phyloP scores from a whole-genome alignment of 345 rosid species.

The Brassica nigra region DNA sequence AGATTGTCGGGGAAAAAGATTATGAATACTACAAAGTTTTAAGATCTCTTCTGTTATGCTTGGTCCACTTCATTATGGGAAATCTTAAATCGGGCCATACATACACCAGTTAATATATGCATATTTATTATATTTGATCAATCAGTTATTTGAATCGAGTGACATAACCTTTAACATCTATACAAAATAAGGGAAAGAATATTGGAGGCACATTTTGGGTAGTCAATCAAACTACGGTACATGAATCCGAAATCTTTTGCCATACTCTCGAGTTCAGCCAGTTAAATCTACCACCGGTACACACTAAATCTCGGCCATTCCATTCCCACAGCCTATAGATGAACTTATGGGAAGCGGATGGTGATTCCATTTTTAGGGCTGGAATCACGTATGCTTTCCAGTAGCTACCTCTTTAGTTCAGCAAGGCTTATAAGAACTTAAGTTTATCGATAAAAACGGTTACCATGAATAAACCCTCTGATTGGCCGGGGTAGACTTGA shows the following conservation, averaged over 20 bases:
- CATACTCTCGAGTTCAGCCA: too few species aligned
- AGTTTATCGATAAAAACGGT: not conserved
- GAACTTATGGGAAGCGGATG: not conserved
- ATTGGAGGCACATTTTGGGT: not conserved
- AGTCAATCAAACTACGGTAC: not conserved
- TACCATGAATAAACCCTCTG: not conserved
- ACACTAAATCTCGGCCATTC: too few species aligned
- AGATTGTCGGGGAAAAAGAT: slow-evolving; percentile 33
- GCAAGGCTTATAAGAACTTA: not conserved
- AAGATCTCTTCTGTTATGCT: slow-evolving; percentile 30
- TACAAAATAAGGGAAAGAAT: not conserved
- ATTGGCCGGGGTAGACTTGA: not conserved
- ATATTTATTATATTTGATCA: slow-evolving; percentile 13
- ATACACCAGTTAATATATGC: slow-evolving; percentile 6
- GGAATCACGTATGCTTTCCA: not conserved
- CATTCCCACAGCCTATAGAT: not conserved
- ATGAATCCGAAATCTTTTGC: not conserved
- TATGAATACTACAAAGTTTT: slow-evolving; percentile 34
- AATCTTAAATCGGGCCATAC: slow-evolving; percentile 31
- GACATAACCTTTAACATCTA: slow-evolving; percentile 11
- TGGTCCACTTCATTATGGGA: slow-evolving; percentile 43
- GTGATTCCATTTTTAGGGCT: not conserved
- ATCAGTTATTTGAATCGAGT: slow-evolving; percentile 9
- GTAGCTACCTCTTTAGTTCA: not conserved
- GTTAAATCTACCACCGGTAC: too few species aligned